Base-by-base conservation (phyloP, 2,329 filamentous ascomycete species). In the Trichoderma aggressivum region DNA sequence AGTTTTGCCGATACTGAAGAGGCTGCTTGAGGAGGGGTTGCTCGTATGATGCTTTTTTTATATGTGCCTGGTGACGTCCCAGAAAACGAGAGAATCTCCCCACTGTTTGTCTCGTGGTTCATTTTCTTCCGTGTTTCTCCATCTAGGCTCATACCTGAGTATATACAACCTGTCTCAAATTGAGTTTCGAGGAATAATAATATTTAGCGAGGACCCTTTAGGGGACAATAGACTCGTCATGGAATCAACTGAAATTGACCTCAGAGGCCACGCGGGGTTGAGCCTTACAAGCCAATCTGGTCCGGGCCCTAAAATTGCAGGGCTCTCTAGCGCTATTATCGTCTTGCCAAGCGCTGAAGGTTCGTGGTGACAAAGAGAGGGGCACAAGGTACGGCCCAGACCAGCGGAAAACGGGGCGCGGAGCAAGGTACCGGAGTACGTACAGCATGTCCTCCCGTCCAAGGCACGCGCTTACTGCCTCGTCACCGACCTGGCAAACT, bases 401-500 rank as follows among this genome's bases (percentile, higher is more conserved):
- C 47, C 47, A 24, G 47, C 21, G 47, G 47, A 12, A 24, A 53
- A 53, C 47, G 47, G 47, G 47, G 47, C 26, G 21, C 5, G 28
- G 28, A 59, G 18, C 55, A 59, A 59, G 30, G 47, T 55, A 56
- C 47, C 24, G 30, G 16, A 66, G 43, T 64, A 53, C 39, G 12
- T 64, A 50, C 58, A 61, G 24, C 28, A 11, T 43, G 43, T 53
- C n/a, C 18, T 21, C 56, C 26, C 26, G n/a, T 59, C 30, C 30
- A n/a, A 36, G 56, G 63, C 63, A 56, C 65, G 56, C 65, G 65
- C 65, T 69, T 69, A 69, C 65, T 60, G 56, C 65, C 75, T 77
- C 75, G 75, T 76, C 75, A 71, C 76, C 76, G 72, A 77, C 75
- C 76, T 62, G 70, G 61, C 65, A 73, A 77, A 75, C 70, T 72